Conservation (phyloP, 768 basidiomycete species). For the Hygrophoropsis aurantiaca region DNA sequence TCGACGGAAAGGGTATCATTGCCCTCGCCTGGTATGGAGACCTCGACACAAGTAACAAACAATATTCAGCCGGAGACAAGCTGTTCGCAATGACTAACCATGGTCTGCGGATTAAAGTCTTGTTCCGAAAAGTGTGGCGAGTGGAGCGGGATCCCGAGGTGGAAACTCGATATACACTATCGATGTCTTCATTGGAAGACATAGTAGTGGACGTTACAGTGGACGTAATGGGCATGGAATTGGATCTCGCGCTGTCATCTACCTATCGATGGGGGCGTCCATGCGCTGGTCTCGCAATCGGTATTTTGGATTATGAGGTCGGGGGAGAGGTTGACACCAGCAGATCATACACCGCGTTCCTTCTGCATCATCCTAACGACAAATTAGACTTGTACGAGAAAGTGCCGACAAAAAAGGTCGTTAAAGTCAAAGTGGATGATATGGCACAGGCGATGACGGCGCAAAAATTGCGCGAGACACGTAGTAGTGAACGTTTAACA, state of each 20-base stretch:
- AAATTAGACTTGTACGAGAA: slow-evolving; percentile 1
- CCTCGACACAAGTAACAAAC: slow-evolving; percentile 1
- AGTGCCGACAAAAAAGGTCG: not conserved
- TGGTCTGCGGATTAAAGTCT: slow-evolving; percentile 12
- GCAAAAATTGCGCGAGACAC: not conserved
- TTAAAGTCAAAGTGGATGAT: not conserved
- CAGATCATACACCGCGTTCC: slow-evolving; percentile 3
- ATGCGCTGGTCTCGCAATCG: slow-evolving; percentile 6
- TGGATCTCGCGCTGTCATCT: not conserved
- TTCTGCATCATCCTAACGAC: slow-evolving; percentile 3
- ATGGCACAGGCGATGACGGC: not conserved
- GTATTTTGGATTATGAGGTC: slow-evolving; percentile 2
- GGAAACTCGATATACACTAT: not conserved
- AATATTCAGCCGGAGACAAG: slow-evolving; percentile 10
- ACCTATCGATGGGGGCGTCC: slow-evolving; percentile 3
- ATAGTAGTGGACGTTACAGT: not conserved
- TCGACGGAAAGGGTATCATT: not conserved
- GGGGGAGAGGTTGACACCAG: not conserved
- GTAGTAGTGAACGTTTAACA: not conserved
- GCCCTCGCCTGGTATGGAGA: slow-evolving; percentile 4
- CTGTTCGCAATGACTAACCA: slow-evolving; percentile 12
- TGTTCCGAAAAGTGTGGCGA: not conserved
- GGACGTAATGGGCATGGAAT: not conserved
- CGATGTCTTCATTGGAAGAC: slow-evolving; percentile 1
- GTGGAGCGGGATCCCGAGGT: not conserved